Evolutionary conservation across 495 filamentous ascomycete species (phyloP), one percentile per base, ranked within the genome.

Genomic region (Lophiostoma macrostomum): DNA sequence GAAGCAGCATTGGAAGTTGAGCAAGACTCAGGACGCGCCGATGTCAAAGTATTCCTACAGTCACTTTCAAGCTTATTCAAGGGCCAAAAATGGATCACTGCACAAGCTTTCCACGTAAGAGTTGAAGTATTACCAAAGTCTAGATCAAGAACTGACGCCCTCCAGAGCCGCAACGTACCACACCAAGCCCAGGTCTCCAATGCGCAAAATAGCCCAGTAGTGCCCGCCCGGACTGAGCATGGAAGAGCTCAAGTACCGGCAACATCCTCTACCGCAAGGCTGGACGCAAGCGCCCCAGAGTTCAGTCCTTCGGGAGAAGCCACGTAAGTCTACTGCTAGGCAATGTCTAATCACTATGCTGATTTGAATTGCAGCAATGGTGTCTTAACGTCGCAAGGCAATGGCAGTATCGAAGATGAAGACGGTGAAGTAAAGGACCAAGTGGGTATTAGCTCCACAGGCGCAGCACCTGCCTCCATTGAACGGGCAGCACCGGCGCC

Each of bases 1-100:
- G 82, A 84, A 55, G n/a, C n/a, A n/a, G n/a, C n/a, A n/a, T n/a
- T n/a, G n/a, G n/a, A 61, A 65, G n/a, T 63, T 88, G 16, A 77
- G 77, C 31, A 80, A 82, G 52, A 81, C 83, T 34, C 85, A 90
- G 23, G 78, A 42, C 78, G 90, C 58, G 86, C 91, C 56, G 94
- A 99, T 73, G 74, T 99, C 19, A 89, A 91, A 56, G 83, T 96
- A 39, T 5, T 24, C 5, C 5, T 8, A 14, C 10, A 43, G 5
- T 18, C 5, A 25, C 35, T 38, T 18, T 6, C 10, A 38, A 38
- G 16, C 35, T 8, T 16, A 18, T 6, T 38, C 35, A 38, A 38
- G 11, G 8, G 16, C 7, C 7, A 10, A 8, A 38, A 18, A 6
- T 18, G 6, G 7, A 18, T 18, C 6, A 38, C 6, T 6, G 35